Conservation (phyloP, 106 monocot genomes). For the Acorus gramineus region DNA sequence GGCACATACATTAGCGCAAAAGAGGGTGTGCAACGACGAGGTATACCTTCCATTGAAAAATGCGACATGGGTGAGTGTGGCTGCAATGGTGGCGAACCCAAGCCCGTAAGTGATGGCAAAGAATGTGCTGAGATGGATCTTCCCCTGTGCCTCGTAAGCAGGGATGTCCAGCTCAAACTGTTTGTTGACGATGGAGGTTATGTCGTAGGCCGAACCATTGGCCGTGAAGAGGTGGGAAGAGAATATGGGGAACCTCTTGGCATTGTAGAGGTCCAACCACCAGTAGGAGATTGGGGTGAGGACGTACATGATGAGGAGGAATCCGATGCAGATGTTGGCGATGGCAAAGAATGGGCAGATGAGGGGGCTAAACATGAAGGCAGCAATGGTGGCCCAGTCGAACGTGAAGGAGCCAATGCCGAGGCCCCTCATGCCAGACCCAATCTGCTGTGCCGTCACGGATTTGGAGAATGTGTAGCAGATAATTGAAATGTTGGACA, state of each 20-base stretch:
- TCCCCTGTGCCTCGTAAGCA: slow-evolving; percentile 55
- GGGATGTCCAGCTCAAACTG: slow-evolving; percentile 68
- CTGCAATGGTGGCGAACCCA: slow-evolving; percentile 78
- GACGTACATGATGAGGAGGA: slow-evolving; percentile 39
- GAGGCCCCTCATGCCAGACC: slow-evolving; percentile 74
- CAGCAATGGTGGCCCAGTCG: slow-evolving; percentile 71
- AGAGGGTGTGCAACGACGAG: neutral
- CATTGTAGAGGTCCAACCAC: slow-evolving; percentile 59
- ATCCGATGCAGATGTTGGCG: slow-evolving; percentile 68
- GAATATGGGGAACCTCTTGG: slow-evolving; percentile 82
- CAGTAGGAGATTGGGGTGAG: slow-evolving; percentile 58
- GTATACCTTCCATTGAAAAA: slow-evolving; percentile 84
- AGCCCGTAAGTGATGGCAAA: slow-evolving; percentile 76
- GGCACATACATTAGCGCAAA: neutral
- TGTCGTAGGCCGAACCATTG: slow-evolving; percentile 41
- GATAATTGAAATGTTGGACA: slow-evolving; percentile 71
- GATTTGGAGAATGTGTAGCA: slow-evolving; percentile 82
- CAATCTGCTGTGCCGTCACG: slow-evolving; percentile 86
- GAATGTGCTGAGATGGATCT: slow-evolving; percentile 66
- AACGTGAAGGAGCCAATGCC: slow-evolving; percentile 77
- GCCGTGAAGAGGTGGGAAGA: slow-evolving; percentile 61
- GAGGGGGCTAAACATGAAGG: slow-evolving; percentile 85
- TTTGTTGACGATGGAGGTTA: slow-evolving; percentile 57
- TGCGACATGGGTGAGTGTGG: slow-evolving; percentile 70
- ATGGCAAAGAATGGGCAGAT: slow-evolving; percentile 87